Evolutionary conservation across 805 yeast species (phyloP).

Genomic region (Blastobotrys muscicola): DNA sequence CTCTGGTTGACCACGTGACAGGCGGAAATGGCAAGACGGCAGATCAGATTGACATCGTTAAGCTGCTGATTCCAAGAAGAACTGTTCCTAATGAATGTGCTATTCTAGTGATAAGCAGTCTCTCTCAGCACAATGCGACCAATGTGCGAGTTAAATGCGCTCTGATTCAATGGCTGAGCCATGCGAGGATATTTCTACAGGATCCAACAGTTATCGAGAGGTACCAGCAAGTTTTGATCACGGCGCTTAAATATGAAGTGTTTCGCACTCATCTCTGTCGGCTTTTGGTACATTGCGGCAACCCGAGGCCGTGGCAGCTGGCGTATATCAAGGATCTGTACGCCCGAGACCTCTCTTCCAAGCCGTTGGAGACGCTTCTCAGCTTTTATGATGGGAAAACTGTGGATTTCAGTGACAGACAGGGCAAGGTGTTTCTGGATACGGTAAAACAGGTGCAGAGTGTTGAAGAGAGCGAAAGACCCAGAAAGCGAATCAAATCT

Average conservation of each 20-base stretch:
- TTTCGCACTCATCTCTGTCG: conserved; percentile 14
- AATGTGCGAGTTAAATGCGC: conserved; percentile 7
- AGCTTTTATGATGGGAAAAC: too few species aligned
- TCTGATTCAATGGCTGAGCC: conserved; percentile 17
- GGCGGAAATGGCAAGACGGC: too few species aligned
- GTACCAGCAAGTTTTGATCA: conserved; percentile 15
- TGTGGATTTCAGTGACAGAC: too few species aligned
- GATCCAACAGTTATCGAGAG: conserved; percentile 8
- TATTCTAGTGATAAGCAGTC: conserved; percentile 21
- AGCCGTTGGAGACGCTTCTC: too few species aligned
- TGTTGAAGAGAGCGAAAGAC: too few species aligned
- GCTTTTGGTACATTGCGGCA: conserved; percentile 11
- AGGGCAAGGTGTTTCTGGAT: too few species aligned
- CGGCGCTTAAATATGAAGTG: conserved; percentile 12
- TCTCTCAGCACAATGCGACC: background rate
- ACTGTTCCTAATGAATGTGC: conserved; percentile 22
- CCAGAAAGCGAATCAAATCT: too few species aligned
- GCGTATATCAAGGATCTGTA: too few species aligned
- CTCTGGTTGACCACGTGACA: too few species aligned
- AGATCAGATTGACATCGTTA: conserved; percentile 2
- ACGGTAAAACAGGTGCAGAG: too few species aligned
- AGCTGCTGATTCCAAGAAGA: conserved; percentile 12
- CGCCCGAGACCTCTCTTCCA: too few species aligned
- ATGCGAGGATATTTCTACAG: conserved; percentile 11
- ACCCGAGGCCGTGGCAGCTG: too few species aligned